Evolutionary conservation across 805 yeast species (phyloP).

Genomic region (Kuraishia piskuri): DNA sequence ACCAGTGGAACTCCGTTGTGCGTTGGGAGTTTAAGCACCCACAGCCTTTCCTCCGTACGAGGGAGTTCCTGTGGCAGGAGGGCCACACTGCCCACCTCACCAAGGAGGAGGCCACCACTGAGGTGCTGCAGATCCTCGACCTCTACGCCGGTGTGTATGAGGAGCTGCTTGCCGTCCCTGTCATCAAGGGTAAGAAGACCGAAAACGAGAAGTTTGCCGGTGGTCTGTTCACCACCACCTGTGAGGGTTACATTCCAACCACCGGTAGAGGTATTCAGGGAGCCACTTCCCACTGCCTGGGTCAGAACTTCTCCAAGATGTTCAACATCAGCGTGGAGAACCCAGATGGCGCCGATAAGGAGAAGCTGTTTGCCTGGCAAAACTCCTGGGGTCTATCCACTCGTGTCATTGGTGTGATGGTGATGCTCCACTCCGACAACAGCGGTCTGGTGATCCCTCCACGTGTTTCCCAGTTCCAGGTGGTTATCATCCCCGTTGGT

Average conservation of each 20-base stretch:
- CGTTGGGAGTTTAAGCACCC: slow-evolving; percentile 99
- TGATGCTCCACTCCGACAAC: slow-evolving; percentile 97
- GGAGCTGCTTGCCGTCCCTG: slow-evolving; percentile 95
- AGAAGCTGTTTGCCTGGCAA: slow-evolving; percentile 85
- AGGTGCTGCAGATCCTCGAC: slow-evolving; percentile 80
- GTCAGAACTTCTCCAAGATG: slow-evolving; percentile 98
- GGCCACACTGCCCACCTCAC: slow-evolving; percentile 98
- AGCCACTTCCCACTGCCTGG: slow-evolving; percentile 96
- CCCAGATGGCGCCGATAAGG: slow-evolving; percentile 83
- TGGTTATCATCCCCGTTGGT: slow-evolving; percentile 92
- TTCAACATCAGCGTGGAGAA: slow-evolving; percentile 92
- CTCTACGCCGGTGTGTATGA: slow-evolving; percentile 79
- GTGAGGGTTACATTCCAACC: slow-evolving; percentile 94
- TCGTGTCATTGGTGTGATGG: slow-evolving; percentile 98
- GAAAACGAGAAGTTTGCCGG: slow-evolving; percentile 99
- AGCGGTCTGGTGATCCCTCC: slow-evolving; percentile 98
- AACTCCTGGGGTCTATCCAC: slow-evolving; percentile 99
- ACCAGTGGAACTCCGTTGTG: slow-evolving; percentile 99
- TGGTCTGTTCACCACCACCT: slow-evolving; percentile 90
- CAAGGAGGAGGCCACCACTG: slow-evolving; percentile 68
- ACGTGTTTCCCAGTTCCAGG: slow-evolving; percentile 88
- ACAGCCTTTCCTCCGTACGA: slow-evolving; percentile 96
- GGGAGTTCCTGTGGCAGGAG: slow-evolving; percentile 99
- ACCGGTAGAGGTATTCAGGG: slow-evolving; percentile 99
- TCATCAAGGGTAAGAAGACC: slow-evolving; percentile 88